Evolutionary conservation across 345 rosid genomes (phyloP), one percentile per base, ranked within the genome.

Genomic region (Physaria fendleri): DNA sequence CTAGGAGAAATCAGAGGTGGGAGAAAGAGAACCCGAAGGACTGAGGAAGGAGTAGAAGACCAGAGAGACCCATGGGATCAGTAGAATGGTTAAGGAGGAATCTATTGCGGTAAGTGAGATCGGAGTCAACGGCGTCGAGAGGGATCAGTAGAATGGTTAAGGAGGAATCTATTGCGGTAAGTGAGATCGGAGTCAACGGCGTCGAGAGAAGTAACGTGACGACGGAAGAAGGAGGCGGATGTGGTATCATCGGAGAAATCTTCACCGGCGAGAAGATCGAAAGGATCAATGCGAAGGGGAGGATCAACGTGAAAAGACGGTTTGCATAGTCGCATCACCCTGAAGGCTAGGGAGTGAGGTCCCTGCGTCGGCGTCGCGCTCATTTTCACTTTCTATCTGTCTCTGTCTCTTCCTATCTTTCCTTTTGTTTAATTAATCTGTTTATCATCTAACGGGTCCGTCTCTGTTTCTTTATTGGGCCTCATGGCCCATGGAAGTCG

Each of bases 21-120:
- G 4, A 15, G 50, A 64, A 41, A 32, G 49, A 13, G 16, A 53
- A 44, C 96, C 92, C 97, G 78, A 93, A 89, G 62, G 97, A 78
- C 76, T 89, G 97, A 8, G 99, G 97, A 66, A 93, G 99, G 68
- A 93, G 84, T 73, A 87, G 99, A 62, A 93, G 94, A 68, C 95
- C 95, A 33, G 96, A 76, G 71, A 87, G 94, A 56, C 95, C 97
- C 64, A 83, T 79, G 58, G 99, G 78, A 59, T 93, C 97, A 61
- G 85, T 74, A 12, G 86, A 79, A 43, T 82, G 79, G 59, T 64
- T 78, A 63, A 82, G 81, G 71, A 83, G 55, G 66, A 66, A 39
- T 67, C 93, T 52, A 62, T 65, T 46, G 71, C 90, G 79, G 86
- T 78, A 93, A 49, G 65, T 78, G 68, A 81, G 91, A 83, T 87